Conservation (phyloP, 2,329 filamentous ascomycete species). For the Colletotrichum higginsianum region DNA sequence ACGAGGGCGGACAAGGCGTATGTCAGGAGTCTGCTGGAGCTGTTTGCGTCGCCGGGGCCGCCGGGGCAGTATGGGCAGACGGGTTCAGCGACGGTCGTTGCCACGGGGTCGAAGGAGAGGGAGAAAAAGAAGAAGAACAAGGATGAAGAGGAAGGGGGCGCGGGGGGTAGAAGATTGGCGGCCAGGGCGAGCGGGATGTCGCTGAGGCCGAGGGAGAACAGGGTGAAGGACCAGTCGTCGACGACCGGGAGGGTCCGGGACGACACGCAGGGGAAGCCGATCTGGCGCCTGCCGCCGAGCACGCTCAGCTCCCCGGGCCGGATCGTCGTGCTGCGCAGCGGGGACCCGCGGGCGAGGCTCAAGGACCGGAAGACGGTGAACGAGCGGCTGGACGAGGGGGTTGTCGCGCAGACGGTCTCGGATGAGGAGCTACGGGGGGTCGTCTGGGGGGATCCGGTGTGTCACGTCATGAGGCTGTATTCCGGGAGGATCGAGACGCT, state of each 20-base stretch:
- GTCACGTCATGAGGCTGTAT: conserved; percentile 86
- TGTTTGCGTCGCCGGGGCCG: conserved; percentile 76
- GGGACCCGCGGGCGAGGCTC: conserved; percentile 53
- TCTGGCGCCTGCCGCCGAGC: conserved; percentile 77
- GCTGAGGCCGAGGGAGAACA: conserved; percentile 13
- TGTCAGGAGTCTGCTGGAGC: conserved; percentile 78
- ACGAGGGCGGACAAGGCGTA: conserved; percentile 83
- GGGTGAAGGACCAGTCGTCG: conserved; percentile 31
- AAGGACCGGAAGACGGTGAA: conserved; percentile 64
- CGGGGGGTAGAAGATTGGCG: conserved; percentile 12
- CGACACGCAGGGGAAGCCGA: conserved; percentile 47
- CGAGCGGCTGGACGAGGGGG: conserved; percentile 69
- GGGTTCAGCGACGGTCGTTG: conserved; percentile 3
- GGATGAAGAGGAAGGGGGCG: conserved; percentile 35
- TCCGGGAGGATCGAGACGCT: conserved; percentile 78
- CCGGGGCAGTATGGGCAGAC: conserved; percentile 17
- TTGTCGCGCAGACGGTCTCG: conserved; percentile 77
- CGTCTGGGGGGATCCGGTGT: conserved; percentile 86
- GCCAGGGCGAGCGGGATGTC: conserved; percentile 18
- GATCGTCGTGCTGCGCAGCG: conserved; percentile 76
- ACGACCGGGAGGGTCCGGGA: conserved; percentile 47
- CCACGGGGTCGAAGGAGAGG: conserved; percentile 28
- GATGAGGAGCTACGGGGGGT: conserved; percentile 79
- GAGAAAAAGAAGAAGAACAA: conserved; percentile 34
- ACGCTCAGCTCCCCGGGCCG: conserved; percentile 80